Evolutionary conservation across 495 filamentous ascomycete species (phyloP).

Genomic region (Neurospora sp.): DNA sequence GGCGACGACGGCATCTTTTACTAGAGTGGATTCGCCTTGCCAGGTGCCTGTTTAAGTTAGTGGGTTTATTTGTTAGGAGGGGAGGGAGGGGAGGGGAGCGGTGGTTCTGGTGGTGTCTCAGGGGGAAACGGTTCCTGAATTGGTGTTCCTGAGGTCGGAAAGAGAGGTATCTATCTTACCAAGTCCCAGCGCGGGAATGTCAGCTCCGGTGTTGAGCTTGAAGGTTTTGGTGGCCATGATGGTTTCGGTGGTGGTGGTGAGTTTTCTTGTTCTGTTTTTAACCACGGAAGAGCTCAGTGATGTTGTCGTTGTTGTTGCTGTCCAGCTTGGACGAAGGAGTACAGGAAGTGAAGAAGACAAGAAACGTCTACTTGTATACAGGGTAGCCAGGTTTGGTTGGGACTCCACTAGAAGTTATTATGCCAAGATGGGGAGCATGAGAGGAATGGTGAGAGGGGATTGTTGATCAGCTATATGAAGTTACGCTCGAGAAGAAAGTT

Average conservation of each 20-base stretch:
- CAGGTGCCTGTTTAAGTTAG: constrained; percentile 47
- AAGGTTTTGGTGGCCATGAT: constrained; percentile 44
- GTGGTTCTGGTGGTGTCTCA: not conserved
- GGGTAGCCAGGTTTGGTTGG: not conserved
- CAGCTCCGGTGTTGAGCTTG: constrained; percentile 66
- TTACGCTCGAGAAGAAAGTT: not conserved
- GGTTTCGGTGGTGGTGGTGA: not conserved
- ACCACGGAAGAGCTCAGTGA: not conserved
- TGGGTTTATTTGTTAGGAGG: not conserved
- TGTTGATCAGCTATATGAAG: not conserved
- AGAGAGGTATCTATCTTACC: constrained; percentile 38
- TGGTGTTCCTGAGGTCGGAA: not conserved
- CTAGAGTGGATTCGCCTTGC: constrained; percentile 59
- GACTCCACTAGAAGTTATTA: not conserved
- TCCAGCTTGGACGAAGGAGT: not conserved
- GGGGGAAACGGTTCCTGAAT: not conserved
- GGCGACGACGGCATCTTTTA: constrained; percentile 40
- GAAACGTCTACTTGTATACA: not conserved
- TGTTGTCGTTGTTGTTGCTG: not conserved
- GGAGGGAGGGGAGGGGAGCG: not conserved
- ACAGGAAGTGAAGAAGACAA: not conserved
- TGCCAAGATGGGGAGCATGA: not conserved
- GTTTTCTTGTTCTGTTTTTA: not conserved
- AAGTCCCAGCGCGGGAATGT: constrained; percentile 67
- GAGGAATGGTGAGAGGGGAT: not conserved